phyloP scores from a whole-genome alignment of 257 asterid genomes.

The Fraxinus anomala region DNA sequence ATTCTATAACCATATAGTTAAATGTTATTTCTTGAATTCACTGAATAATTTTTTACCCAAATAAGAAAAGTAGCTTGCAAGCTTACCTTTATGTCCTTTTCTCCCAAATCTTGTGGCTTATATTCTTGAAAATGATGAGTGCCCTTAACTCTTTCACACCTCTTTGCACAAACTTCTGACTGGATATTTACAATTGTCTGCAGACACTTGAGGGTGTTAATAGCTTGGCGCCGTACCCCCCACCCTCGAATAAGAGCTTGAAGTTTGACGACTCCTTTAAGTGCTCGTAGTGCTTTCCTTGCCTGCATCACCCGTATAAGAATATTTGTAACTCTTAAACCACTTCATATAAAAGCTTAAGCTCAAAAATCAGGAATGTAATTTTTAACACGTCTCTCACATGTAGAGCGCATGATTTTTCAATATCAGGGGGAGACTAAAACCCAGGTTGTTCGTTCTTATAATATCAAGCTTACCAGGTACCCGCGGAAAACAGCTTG shows the following conservation, averaged over 20 bases:
- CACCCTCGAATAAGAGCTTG: slow-evolving; percentile 93
- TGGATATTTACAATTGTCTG: slow-evolving; percentile 88
- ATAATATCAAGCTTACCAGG: slow-evolving; percentile 57
- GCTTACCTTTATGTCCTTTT: slow-evolving; percentile 73
- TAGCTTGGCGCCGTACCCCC: slow-evolving; percentile 85
- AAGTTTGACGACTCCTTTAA: slow-evolving; percentile 85
- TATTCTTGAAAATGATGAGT: slow-evolving; percentile 37
- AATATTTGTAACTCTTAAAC: not conserved
- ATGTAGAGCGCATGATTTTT: too few species aligned
- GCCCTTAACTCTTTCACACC: slow-evolving; percentile 51
- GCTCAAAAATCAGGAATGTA: not conserved
- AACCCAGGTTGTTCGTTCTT: not conserved
- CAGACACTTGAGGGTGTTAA: slow-evolving; percentile 76
- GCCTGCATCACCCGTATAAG: slow-evolving; percentile 47
- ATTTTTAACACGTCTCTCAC: not conserved
- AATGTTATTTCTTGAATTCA: not conserved
- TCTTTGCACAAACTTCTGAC: slow-evolving; percentile 71
- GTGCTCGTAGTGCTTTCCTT: slow-evolving; percentile 80
- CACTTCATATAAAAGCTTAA: not conserved
- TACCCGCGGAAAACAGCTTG: slow-evolving; percentile 81
- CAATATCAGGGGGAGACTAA: not conserved
- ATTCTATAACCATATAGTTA: slow-evolving; percentile 8
- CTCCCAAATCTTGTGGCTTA: slow-evolving; percentile 42
- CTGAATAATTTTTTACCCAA: not conserved
- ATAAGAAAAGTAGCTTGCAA: not conserved